A percentile compares a stretch with the other conserved stretches of the same genome.
phyloP scores from a whole-genome alignment of 257 asterid species.

The Asclepias syriaca region DNA sequence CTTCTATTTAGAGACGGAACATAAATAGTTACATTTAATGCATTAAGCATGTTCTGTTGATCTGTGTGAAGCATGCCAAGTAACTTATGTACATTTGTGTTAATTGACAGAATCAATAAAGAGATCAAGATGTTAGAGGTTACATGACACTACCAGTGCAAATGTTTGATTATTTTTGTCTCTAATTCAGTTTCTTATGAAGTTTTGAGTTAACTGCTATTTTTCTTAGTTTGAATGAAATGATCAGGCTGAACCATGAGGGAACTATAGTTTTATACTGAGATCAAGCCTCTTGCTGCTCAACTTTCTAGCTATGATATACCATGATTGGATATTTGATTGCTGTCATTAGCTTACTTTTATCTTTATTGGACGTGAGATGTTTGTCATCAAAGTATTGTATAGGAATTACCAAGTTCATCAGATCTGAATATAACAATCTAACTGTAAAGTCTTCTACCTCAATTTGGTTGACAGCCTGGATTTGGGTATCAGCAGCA shows the following conservation, averaged over 20 bases:
- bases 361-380: not conserved
- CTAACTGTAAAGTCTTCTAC: not conserved
- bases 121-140: not conserved
- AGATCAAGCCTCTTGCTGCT: not conserved
- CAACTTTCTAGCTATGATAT: not conserved
- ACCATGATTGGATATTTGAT: not conserved
- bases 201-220: not conserved
- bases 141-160: not conserved
- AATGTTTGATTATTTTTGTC: not conserved
- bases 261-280: not conserved
- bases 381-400: not conserved
- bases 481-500: constrained; percentile 99
- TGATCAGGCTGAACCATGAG: not conserved
- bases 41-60: not conserved
- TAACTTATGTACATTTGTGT: not conserved
- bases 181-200: not conserved
- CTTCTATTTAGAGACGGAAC: not conserved
- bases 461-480: constrained; percentile 40
- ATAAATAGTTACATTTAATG: not conserved
- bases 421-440: not conserved
- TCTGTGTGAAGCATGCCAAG: not conserved
- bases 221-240: not conserved
- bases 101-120: too few relatives aligned
- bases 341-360: not conserved
- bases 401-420: not conserved